A percentile compares a stretch with the other conserved stretches of the same genome.
phyloP scores from a whole-genome alignment of 208 protist species.

The Acanthamoeba triangularis region DNA sequence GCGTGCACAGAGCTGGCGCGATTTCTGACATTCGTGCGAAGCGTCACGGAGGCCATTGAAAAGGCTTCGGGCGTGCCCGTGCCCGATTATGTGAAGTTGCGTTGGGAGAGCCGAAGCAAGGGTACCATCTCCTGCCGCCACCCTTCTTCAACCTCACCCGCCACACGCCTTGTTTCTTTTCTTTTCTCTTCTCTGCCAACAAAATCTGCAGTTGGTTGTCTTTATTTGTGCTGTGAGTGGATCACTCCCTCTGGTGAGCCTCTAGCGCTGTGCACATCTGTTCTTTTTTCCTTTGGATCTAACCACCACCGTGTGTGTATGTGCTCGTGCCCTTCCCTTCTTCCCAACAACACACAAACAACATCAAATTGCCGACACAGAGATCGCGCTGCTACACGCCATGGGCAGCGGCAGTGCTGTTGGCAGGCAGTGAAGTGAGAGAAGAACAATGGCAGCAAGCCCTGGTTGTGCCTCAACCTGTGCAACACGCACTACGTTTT shows the following conservation, averaged over 20 bases:
- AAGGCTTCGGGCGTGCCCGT: background rate
- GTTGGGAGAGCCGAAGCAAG: constrained; percentile 54
- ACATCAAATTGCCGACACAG: background rate
- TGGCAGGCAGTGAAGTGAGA: background rate
- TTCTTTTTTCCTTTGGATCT: no score
- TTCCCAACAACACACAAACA: no score
- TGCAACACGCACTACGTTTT: no score
- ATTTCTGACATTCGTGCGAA: constrained; percentile 32
- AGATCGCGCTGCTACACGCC: background rate
- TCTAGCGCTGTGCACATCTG: no score
- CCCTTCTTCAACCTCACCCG: background rate
- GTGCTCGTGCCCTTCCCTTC: no score
- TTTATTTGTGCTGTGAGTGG: no score
- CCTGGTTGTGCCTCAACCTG: background rate
- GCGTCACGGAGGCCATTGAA: background rate
- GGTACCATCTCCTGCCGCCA: background rate
- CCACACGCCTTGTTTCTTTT: no score
- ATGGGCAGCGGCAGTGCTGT: background rate
- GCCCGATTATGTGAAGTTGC: constrained; percentile 24
- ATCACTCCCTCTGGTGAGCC: no score
- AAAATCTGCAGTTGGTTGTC: no score
- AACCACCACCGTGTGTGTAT: no score
- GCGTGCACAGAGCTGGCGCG: background rate
- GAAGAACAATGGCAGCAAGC: background rate
- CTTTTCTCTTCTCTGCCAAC: no score